These are phyloP conservation scores for Melanopsichium pennsylvanicum DNA, from an alignment of 1,284 basidiomycete genomes.

Conservation along the genomic window DNA sequence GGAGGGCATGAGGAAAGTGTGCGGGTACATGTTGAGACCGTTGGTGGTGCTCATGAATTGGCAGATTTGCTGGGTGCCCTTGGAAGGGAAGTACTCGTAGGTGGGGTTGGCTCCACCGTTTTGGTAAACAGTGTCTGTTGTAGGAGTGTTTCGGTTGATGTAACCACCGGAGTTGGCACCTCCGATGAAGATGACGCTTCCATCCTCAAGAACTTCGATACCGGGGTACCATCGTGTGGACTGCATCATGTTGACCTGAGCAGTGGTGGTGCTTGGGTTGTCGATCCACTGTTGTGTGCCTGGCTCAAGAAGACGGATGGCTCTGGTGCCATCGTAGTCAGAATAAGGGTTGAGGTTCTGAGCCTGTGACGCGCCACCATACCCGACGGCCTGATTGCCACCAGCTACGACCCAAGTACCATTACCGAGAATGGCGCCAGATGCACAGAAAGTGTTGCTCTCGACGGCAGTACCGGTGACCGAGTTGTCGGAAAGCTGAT, in stretches of 20 bases:
- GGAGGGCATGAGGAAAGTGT: conserved; percentile 64
- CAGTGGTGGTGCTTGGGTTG: conserved; percentile 29
- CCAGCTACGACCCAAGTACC: conserved; percentile 66
- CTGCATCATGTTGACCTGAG: conserved; percentile 50
- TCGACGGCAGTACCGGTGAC: conserved; percentile 56
- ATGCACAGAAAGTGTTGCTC: conserved; percentile 67
- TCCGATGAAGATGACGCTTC: conserved; percentile 60
- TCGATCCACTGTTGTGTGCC: conserved; percentile 52
- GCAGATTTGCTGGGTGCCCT: conserved; percentile 25
- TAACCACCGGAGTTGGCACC: conserved; percentile 61
- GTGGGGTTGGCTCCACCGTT: conserved; percentile 51
- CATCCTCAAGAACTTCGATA: conserved; percentile 62
- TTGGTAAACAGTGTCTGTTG: conserved; percentile 51
- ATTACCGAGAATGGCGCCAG: conserved; percentile 64
- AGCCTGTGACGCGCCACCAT: conserved; percentile 51
- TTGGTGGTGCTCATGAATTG: conserved; percentile 62
- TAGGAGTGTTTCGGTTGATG: conserved; percentile 65
- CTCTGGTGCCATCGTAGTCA: conserved; percentile 59
- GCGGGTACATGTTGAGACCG: conserved; percentile 65
- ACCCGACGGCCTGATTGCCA: conserved; percentile 65
- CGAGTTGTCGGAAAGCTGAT: conserved; percentile 52
- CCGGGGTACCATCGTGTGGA: conserved; percentile 63
- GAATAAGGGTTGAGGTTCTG: conserved; percentile 50
- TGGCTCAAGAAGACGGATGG: conserved; percentile 62
- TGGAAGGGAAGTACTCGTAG: conserved; percentile 62